Base-by-base conservation (phyloP, 2,329 filamentous ascomycete species). In the Xylaria sp. region DNA sequence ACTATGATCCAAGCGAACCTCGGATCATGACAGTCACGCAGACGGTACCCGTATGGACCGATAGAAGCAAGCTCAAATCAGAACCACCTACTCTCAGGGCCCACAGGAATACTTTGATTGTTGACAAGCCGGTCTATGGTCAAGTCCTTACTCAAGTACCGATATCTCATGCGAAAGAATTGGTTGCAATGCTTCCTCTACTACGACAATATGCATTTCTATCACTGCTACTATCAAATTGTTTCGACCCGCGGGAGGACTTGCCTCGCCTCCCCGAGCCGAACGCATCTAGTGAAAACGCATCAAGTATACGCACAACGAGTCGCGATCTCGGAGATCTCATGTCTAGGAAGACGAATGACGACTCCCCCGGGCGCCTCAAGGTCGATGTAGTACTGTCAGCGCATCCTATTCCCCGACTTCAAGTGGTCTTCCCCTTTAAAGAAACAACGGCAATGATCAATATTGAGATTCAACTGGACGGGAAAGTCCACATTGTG, bases 141-240 rank as follows among this genome's bases (percentile, higher is more conserved):
- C 84, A 88, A 59, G 81, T 82, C 2, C 75, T 96, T 8, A 84
- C 84, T 0, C 86, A 89, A 58, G 80, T 95, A 33, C 87, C 91
- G 0, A 94, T 96, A 71, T 86, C 87, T 2, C 92, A 96, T 71
- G 92, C 92, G 0, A 85, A 87, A 52, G 91, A 96, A 72, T 78
- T 96, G 3, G 79, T 94, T 6, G 83, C 86, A 56, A 86, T 94
- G 72, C 81, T 96, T n/a, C 91, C 92, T 0, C 80, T 84, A 3
- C 79, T 95, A 15, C 83, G 92, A 14, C 92, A 95, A 73, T 95
- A 92, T 71, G 89, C 89, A 0, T 87, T 90, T 67, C 79, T 92
- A 4, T 87, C 87, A 1, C 85, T 81, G 0, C 76, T 95, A 2
- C 80, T 94, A 3, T 78, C 83, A 58, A 86, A 84, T 52, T 87